Conservation (phyloP, 176 grass and related monocot species). For the Triticum urartu region DNA sequence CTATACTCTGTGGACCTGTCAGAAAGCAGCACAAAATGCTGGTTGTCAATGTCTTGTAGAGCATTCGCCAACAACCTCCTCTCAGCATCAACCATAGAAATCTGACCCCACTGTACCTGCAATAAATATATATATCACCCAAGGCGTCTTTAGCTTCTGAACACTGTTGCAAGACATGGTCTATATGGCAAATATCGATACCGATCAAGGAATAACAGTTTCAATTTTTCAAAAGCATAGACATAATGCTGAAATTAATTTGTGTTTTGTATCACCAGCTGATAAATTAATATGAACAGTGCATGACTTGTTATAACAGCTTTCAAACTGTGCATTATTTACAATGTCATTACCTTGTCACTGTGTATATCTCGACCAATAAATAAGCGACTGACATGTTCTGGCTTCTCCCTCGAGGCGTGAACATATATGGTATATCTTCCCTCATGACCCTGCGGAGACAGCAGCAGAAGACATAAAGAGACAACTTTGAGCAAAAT, state of each 20-base stretch:
- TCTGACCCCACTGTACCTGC: conserved; percentile 89
- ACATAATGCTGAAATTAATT: conserved; percentile 9
- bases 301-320: background rate
- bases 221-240: conserved; percentile 14
- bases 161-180: background rate
- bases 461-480: conserved; percentile 8
- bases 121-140: background rate
- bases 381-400: conserved; percentile 81
- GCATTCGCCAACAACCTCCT: conserved; percentile 89
- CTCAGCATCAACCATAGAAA: conserved; percentile 99
- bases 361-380: conserved; percentile 75
- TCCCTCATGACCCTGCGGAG: conserved; percentile 73
- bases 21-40: conserved; percentile 96
- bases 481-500: conserved; percentile 9
- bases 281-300: background rate
- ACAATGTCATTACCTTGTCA: conserved; percentile 60
- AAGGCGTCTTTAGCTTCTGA: background rate
- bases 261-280: background rate
- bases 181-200: background rate
- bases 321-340: background rate
- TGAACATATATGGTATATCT: conserved; percentile 91
- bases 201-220: background rate
- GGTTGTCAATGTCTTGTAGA: conserved; percentile 77
- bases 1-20: conserved; percentile 55
- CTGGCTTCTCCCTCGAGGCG: conserved; percentile 78